Conservation (phyloP, 495 filamentous ascomycete species). For the Penicillium tannophilum region DNA sequence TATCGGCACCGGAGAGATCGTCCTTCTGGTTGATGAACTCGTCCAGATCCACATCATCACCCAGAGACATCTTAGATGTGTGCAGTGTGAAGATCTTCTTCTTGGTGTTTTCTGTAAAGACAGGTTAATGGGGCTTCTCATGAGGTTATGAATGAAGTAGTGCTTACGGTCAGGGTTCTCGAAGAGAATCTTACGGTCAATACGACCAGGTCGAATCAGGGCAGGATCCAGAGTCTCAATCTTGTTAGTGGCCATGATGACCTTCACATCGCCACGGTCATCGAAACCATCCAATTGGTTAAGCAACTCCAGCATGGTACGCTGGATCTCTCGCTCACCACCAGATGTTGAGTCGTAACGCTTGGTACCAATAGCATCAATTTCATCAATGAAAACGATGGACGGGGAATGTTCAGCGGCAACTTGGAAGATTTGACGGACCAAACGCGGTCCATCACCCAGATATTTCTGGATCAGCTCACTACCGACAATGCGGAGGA, state of each 20-base stretch:
- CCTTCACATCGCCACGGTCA: conserved; percentile 98
- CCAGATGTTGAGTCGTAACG: conserved; percentile 97
- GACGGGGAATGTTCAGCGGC: conserved; percentile 95
- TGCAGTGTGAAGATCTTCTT: conserved; percentile 99
- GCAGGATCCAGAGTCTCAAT: conserved; percentile 97
- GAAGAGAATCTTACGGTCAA: conserved; percentile 98
- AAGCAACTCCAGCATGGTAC: conserved; percentile 97
- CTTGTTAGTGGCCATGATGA: conserved; percentile 99
- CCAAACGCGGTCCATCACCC: conserved; percentile 91
- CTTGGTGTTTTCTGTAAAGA: conserved; percentile 84
- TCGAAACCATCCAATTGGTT: conserved; percentile 99
- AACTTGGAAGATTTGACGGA: conserved; percentile 96
- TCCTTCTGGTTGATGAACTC: conserved; percentile 99
- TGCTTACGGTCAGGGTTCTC: conserved; percentile 94
- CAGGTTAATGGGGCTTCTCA: conserved; percentile 31
- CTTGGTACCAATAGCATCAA: conserved; percentile 98
- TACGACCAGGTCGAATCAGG: conserved; percentile 94
- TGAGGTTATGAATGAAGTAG: not conserved
- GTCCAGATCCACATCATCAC: conserved; percentile 92
- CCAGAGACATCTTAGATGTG: conserved; percentile 97
- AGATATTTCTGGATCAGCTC: conserved; percentile 99
- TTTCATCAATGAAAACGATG: conserved; percentile 99
- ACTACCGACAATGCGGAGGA: conserved; percentile 95
- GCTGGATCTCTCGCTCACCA: conserved; percentile 95
- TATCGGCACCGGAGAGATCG: conserved; percentile 95